Percentiles rank a stretch among this genome's conserved stretches.
These are phyloP conservation scores for Wickerhamiella kazuoi DNA, from an alignment of 805 yeast genomes.

Conservation along the genomic window DNA sequence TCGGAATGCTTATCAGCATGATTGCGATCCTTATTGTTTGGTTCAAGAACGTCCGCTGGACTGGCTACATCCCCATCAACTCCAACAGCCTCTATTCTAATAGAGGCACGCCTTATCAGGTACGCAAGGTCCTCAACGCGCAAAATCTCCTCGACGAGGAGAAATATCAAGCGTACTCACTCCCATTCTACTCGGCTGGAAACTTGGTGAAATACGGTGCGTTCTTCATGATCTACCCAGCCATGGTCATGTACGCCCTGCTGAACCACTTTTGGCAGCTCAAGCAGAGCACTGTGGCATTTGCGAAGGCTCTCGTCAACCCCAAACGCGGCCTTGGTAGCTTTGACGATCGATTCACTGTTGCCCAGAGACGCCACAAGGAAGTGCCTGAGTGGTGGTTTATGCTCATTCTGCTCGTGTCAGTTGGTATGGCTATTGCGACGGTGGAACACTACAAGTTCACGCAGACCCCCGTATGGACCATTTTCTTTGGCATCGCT, in stretches of 20 bases:
- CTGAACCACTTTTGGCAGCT: conserved; percentile 21
- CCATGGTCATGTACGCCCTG: conserved; percentile 33
- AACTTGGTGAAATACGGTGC: conserved; percentile 41
- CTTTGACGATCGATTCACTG: conserved; percentile 36
- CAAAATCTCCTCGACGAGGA: conserved; percentile 27
- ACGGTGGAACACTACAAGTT: conserved; percentile 23
- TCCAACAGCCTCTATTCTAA: conserved; percentile 27
- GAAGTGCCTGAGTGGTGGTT: conserved; percentile 72
- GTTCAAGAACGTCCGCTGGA: conserved; percentile 33
- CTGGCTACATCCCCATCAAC: conserved; percentile 36
- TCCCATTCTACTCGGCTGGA: conserved; percentile 49
- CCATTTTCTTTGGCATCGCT: conserved; percentile 34
- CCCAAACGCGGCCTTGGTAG: conserved; percentile 18
- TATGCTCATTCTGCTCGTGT: conserved; percentile 25
- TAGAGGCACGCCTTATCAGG: conserved; percentile 27
- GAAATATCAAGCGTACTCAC: conserved; percentile 38
- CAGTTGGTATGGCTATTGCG: conserved; percentile 30
- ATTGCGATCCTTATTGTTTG: conserved; percentile 20
- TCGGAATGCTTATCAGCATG: conserved; percentile 24
- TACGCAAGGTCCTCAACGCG: conserved; percentile 31
- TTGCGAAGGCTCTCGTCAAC: not conserved
- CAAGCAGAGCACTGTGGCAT: conserved; percentile 10
- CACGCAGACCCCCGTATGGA: conserved; percentile 42
- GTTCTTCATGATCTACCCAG: conserved; percentile 37
- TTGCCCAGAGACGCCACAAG: conserved; percentile 38